A percentile compares a stretch with the other conserved stretches of the same genome.
Conservation (phyloP, 805 yeast species). For the Suhomyces emberorum region DNA sequence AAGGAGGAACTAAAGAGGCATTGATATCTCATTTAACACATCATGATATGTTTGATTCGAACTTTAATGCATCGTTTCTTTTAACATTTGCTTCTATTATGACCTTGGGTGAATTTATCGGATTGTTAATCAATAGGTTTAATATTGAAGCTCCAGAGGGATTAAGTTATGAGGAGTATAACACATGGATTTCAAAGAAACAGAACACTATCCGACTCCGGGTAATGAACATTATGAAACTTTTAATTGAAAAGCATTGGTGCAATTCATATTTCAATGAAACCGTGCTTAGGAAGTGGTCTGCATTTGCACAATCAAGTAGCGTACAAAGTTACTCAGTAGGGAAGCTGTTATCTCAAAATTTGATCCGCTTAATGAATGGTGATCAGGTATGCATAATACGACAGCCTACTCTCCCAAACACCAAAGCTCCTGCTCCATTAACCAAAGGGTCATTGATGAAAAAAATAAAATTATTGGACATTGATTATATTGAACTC, state of each 20-base stretch:
- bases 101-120: conserved; percentile 60
- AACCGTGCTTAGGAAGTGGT: conserved; percentile 35
- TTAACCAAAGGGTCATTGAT: conserved; percentile 30
- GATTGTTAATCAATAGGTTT: conserved; percentile 60
- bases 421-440: conserved; percentile 40
- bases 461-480: conserved; percentile 50
- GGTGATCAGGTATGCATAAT: conserved; percentile 31
- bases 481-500: conserved; percentile 68
- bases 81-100: conserved; percentile 75
- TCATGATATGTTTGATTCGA: conserved; percentile 59
- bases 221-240: conserved; percentile 63
- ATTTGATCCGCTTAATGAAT: conserved; percentile 22
- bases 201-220: conserved; percentile 63
- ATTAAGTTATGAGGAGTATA: conserved; percentile 75
- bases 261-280: conserved; percentile 53
- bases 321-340: conserved; percentile 23
- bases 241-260: conserved; percentile 71
- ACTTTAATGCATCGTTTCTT: conserved; percentile 66
- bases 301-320: conserved; percentile 20
- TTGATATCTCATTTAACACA: conserved; percentile 77
- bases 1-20: conserved; percentile 82
- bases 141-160: conserved; percentile 83
- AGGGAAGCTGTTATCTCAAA: conserved; percentile 25
- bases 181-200: conserved; percentile 70
- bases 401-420: conserved; percentile 25